Percentiles rank a stretch among this genome's conserved stretches.
Evolutionary conservation across 2,329 filamentous ascomycete genomes (phyloP).

Genomic region (Venturia oleaginea): DNA sequence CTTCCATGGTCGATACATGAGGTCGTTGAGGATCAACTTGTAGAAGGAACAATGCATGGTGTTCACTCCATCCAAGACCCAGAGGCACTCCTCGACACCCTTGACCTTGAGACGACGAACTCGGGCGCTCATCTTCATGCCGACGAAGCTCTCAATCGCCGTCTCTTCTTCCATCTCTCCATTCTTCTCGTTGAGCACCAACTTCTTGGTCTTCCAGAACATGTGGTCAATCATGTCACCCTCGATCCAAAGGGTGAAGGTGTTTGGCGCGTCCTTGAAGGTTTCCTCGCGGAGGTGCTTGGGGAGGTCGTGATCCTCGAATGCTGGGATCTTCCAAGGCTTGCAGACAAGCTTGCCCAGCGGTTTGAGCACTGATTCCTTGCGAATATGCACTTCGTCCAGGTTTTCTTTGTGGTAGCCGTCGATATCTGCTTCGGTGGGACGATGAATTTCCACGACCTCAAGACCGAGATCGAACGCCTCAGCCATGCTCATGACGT

Average conservation of each 20-base stretch:
- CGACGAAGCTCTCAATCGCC: slow-evolving; percentile 34
- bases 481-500: slow-evolving; percentile 19
- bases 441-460: slow-evolving; percentile 38
- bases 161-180: background rate
- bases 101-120: slow-evolving; percentile 16
- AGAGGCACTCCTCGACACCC: slow-evolving; percentile 22
- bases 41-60: slow-evolving; percentile 11
- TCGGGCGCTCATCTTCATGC: slow-evolving; percentile 40
- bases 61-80: slow-evolving; percentile 9
- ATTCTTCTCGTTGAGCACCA: background rate
- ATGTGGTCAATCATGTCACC: slow-evolving; percentile 32
- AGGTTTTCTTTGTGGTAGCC: slow-evolving; percentile 35
- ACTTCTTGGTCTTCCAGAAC: background rate
- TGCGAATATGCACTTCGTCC: slow-evolving; percentile 23
- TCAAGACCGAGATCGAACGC: slow-evolving; percentile 25
- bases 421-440: slow-evolving; percentile 34
- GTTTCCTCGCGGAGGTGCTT: slow-evolving; percentile 16
- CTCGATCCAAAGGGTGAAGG: slow-evolving; percentile 56
- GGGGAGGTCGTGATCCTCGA: slow-evolving; percentile 30
- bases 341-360: slow-evolving; percentile 47
- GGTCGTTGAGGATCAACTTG: slow-evolving; percentile 11
- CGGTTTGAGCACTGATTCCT: slow-evolving; percentile 37
- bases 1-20: background rate
- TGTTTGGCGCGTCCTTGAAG: slow-evolving; percentile 17
- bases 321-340: slow-evolving; percentile 38